phyloP scores from a whole-genome alignment of 257 asterid species.

The Solanum peruvianum region DNA sequence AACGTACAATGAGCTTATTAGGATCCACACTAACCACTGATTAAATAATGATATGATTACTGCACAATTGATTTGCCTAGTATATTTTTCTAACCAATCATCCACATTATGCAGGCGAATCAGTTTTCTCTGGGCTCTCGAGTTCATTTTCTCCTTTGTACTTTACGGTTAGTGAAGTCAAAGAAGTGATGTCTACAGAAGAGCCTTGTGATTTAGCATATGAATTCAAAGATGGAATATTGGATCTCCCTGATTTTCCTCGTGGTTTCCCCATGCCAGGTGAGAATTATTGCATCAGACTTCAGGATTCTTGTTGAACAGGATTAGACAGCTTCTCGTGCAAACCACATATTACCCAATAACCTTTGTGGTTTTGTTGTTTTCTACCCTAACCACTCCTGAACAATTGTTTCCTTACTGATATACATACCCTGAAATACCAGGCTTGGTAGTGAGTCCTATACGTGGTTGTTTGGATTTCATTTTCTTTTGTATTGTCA shows the following conservation, averaged over 20 bases:
- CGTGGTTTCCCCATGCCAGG: constrained; percentile 74
- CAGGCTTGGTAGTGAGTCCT: neutral
- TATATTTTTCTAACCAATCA: neutral
- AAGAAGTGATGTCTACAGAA: constrained; percentile 80
- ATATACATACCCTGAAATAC: neutral
- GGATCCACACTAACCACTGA: neutral
- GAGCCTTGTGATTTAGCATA: constrained; percentile 85
- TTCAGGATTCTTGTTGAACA: neutral
- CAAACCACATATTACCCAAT: neutral
- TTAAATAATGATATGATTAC: neutral
- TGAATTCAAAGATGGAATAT: constrained; percentile 68
- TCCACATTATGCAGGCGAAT: constrained; percentile 34
- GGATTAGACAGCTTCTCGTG: neutral
- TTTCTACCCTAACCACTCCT: neutral
- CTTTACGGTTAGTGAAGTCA: constrained; percentile 35
- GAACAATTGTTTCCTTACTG: neutral
- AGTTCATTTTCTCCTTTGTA: constrained; percentile 46
- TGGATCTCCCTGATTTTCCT: constrained; percentile 50
- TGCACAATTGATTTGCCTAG: neutral
- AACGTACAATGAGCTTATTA: neutral
- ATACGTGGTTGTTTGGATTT: neutral
- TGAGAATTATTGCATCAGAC: constrained; percentile 2
- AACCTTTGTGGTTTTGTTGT: neutral
- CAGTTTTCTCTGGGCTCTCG: constrained; percentile 33
- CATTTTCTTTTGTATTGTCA: neutral